These are phyloP conservation scores for Lentinus brumalis DNA, from an alignment of 768 basidiomycete genomes.

Conservation along the genomic window DNA sequence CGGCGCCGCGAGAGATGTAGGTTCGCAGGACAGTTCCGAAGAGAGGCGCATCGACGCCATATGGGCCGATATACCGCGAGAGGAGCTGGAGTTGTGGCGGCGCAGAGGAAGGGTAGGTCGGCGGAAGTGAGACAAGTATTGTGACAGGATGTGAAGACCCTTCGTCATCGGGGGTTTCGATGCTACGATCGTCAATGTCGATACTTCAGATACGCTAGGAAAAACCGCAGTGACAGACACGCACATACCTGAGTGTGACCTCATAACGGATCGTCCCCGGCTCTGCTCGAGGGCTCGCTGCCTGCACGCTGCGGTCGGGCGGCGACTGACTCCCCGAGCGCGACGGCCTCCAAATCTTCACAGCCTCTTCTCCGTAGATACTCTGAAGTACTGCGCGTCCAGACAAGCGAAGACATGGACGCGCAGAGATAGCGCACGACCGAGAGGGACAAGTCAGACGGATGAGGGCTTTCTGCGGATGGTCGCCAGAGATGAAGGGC, in stretches of 20 bases:
- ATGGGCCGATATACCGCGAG: constrained; percentile 81
- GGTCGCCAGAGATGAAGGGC: constrained; percentile 10
- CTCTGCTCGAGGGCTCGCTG: constrained; percentile 1
- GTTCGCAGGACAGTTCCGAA: constrained; percentile 81
- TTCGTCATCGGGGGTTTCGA: constrained; percentile 1
- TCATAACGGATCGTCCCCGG: constrained; percentile 61
- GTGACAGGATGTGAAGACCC: constrained; percentile 18
- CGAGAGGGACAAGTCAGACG: constrained; percentile 14
- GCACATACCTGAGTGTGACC: constrained; percentile 60
- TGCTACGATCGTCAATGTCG: neutral
- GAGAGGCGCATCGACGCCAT: constrained; percentile 68
- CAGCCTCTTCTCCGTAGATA: constrained; percentile 73
- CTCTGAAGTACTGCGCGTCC: constrained; percentile 64
- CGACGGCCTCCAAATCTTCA: constrained; percentile 57
- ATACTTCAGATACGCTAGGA: neutral
- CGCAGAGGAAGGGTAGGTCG: constrained; percentile 61
- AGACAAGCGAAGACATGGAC: neutral
- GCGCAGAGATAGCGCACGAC: constrained; percentile 4
- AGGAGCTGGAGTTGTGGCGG: constrained; percentile 85
- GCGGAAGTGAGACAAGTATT: constrained; percentile 46
- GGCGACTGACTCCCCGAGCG: constrained; percentile 13
- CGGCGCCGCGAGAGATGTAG: constrained; percentile 73
- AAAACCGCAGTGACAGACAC: constrained; percentile 20
- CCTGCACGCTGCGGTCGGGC: constrained; percentile 22
- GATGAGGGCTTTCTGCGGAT: constrained; percentile 22